phyloP scores from a whole-genome alignment of 2,329 filamentous ascomycete species.

The Fusarium bactridioides region DNA sequence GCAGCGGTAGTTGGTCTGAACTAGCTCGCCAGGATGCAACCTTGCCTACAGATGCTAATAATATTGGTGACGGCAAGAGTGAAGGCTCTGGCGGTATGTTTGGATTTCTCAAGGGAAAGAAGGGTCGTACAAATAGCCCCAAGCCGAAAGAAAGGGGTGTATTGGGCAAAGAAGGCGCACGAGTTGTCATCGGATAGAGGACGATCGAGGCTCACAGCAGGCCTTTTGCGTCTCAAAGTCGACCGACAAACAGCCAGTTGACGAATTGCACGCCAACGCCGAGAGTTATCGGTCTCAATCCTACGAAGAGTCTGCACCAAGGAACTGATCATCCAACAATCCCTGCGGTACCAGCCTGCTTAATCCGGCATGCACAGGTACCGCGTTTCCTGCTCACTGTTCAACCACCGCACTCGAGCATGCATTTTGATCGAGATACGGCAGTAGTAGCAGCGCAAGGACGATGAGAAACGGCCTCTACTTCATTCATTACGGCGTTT shows the following conservation, averaged over 20 bases:
- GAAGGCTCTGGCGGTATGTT: constrained; percentile 81
- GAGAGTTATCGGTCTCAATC: constrained; percentile 1
- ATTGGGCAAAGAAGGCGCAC: constrained; percentile 90
- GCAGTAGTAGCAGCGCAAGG: constrained; percentile 12
- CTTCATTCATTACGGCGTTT: constrained; percentile 37
- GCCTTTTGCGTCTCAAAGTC: constrained; percentile 22
- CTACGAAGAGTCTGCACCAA: constrained; percentile 2
- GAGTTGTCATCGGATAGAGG: constrained; percentile 75
- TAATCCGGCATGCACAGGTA: background rate
- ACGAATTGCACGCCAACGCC: constrained; percentile 9
- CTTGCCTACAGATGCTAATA: constrained; percentile 71
- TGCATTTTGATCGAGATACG: background rate
- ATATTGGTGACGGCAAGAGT: constrained; percentile 59
- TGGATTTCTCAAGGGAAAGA: constrained; percentile 88
- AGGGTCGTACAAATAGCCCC: constrained; percentile 87
- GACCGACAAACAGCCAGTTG: constrained; percentile 17
- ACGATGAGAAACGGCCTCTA: constrained; percentile 39
- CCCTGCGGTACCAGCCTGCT: constrained; percentile 1
- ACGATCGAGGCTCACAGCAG: constrained; percentile 27
- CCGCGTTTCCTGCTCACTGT: constrained; percentile 2
- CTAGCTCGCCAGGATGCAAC: constrained; percentile 85
- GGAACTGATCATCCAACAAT: constrained; percentile 5
- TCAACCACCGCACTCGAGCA: constrained; percentile 14
- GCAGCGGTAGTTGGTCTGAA: constrained; percentile 89
- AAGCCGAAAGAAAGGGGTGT: constrained; percentile 95